Percentiles rank a stretch among this genome's conserved stretches.
Evolutionary conservation across 2,329 filamentous ascomycete species (phyloP).

Genomic region (Saccharata proteae): DNA sequence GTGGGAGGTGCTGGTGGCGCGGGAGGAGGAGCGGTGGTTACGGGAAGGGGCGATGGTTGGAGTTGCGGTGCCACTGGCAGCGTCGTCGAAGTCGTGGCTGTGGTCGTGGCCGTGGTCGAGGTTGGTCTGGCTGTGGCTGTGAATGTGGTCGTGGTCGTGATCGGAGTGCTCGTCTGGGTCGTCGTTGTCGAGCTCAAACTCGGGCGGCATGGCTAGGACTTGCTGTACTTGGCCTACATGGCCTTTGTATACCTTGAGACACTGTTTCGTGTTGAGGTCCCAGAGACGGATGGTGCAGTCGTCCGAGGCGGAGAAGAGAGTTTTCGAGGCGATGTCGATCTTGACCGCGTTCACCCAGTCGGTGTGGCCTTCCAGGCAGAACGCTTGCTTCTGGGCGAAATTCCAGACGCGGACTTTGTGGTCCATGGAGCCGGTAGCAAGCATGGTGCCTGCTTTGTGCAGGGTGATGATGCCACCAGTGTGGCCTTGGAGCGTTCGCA

Average conservation of each 20-base stretch:
- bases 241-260: constrained; percentile 67
- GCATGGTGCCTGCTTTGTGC: constrained; percentile 72
- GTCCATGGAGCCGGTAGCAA: constrained; percentile 85
- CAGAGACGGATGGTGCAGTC: constrained; percentile 85
- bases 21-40: constrained; percentile 4
- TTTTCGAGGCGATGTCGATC: constrained; percentile 69
- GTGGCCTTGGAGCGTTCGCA: constrained; percentile 71
- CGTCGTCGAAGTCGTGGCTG: constrained; percentile 25
- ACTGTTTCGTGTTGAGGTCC: constrained; percentile 76
- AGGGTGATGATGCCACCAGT: constrained; percentile 72
- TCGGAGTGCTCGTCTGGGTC: constrained; percentile 44
- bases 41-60: background rate
- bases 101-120: constrained; percentile 43
- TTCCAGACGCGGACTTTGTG: constrained; percentile 87
- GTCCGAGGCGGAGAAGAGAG: constrained; percentile 85
- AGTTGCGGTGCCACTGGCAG: background rate
- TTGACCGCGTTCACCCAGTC: constrained; percentile 98
- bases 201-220: constrained; percentile 67
- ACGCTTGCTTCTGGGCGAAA: constrained; percentile 71
- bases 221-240: constrained; percentile 96
- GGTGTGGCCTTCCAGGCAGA: constrained; percentile 66
- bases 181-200: constrained; percentile 79
- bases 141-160: constrained; percentile 31
- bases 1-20: background rate
- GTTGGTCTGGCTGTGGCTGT: constrained; percentile 20